Conservation (phyloP, 108 stramenopile genomes). For the Pseudonitzschia multiseries region DNA sequence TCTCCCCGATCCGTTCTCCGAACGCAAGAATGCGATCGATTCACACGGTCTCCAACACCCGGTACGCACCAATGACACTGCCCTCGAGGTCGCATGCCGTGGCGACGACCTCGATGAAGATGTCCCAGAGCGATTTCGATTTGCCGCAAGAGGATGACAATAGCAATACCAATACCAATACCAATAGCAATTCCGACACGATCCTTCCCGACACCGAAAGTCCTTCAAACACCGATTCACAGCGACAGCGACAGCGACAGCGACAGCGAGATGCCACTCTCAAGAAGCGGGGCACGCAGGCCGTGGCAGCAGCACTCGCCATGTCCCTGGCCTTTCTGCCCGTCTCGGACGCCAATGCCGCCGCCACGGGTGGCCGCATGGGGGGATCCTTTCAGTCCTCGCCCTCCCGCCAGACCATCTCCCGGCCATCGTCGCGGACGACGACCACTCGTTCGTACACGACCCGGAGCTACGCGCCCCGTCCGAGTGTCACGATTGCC, state of each 20-base stretch:
- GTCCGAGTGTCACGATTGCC: constrained; percentile 48
- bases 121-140: neutral
- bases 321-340: constrained; percentile 25
- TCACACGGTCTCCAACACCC: neutral
- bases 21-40: neutral
- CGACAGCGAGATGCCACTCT: too few species aligned
- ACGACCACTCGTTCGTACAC: too few species aligned
- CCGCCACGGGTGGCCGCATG: constrained; percentile 71
- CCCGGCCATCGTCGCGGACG: constrained; percentile 20
- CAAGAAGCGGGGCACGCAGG: neutral
- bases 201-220: too few species aligned
- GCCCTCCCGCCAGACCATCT: constrained; percentile 11
- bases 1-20: neutral
- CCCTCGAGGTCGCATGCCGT: neutral
- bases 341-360: constrained; percentile 48
- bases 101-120: neutral
- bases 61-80: neutral
- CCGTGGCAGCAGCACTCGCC: constrained; percentile 16
- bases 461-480: constrained; percentile 42
- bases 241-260: neutral
- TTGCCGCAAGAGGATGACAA: too few species aligned
- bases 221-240: too few species aligned
- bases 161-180: too few species aligned
- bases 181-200: too few species aligned
- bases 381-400: constrained; percentile 59